Evolutionary conservation across 225 moss, liverwort and hornwort species (phyloP).

Genomic region (Anthoceros angustus): DNA sequence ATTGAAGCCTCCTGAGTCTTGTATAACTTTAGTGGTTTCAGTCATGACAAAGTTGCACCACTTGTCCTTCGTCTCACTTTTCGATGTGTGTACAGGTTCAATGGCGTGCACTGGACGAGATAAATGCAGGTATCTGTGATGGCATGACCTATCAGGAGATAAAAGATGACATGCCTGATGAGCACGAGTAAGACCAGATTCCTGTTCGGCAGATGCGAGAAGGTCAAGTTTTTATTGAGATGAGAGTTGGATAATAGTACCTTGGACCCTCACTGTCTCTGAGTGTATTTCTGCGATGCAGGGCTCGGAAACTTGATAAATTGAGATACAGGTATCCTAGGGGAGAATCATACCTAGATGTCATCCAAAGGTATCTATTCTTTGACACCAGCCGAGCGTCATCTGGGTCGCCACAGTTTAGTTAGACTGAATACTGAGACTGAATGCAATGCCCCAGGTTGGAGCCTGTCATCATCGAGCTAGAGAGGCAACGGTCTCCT

Average conservation of each 20-base stretch:
- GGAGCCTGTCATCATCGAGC: slow-evolving; percentile 96
- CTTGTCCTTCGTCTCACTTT: background rate
- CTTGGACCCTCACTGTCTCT: too few relatives aligned
- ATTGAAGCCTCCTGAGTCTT: background rate
- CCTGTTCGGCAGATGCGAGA: too few relatives aligned
- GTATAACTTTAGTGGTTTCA: too few relatives aligned
- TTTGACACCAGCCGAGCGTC: background rate
- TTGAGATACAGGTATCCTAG: slow-evolving; percentile 93
- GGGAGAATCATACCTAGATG: slow-evolving; percentile 96
- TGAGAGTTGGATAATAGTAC: too few relatives aligned
- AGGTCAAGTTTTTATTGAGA: too few relatives aligned
- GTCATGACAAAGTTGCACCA: background rate
- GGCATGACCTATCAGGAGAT: slow-evolving; percentile 95
- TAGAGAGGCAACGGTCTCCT: slow-evolving; percentile 93
- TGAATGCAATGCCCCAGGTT: slow-evolving; percentile 30
- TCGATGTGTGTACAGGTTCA: slow-evolving; percentile 44
- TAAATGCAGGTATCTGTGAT: slow-evolving; percentile 92
- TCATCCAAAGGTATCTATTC: slow-evolving; percentile 62
- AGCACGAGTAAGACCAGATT: slow-evolving; percentile 41
- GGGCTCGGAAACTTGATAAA: slow-evolving; percentile 87
- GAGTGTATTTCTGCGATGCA: slow-evolving; percentile 13
- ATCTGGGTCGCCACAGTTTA: background rate
- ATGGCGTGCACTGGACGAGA: slow-evolving; percentile 98
- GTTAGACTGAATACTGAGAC: background rate
- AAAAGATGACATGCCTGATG: slow-evolving; percentile 82